Base-by-base conservation (phyloP, 2,329 filamentous ascomycete species). In the Exophiala sideris region DNA sequence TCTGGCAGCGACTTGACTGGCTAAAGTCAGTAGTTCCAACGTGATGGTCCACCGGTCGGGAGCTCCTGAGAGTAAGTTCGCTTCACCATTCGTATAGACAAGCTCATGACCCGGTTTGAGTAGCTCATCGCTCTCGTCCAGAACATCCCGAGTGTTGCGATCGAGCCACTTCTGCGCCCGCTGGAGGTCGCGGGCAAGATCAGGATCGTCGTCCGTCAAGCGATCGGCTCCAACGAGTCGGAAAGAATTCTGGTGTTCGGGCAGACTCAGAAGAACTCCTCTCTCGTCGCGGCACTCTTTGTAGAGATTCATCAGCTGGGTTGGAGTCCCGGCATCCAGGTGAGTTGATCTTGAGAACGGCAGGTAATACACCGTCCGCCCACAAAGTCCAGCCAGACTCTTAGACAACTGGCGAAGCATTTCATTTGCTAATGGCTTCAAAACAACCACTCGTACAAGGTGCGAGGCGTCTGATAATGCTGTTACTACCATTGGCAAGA, bases 61-160 rank as follows among this genome's bases (percentile, higher is more conserved):
- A 42, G 75, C 75, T 9, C 77, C 69, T 4, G 86, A 79, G 0
- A 85, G 70, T 0, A 76, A 59, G 1, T 65, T 62, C 53, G 84
- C 79, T 0, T 64, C 56, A 0, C 83, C 84, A 60, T 86, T 78
- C 0, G 83, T 85, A 53, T 87, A 87, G 1, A 87, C 72, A 0
- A 87, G 66, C 61, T 87, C 82, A 36, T 84, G 85, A 44, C 79
- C 80, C 3, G 78, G 73, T 40, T 75, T 81, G 40, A 86, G 79
- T 50, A 81, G 82, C 52, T 86, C 82, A 45, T 88, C 85, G 36
- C 80, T 83, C 65, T 88, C 83, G 52, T 87, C 84, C 0, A 87
- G 71, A 1, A 88, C 73, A 56, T 86, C 83, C 0, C 82, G 70
- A 0, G 76, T 72, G 1, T 66, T 55, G 0, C 46, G 11, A 29